phyloP scores from a whole-genome alignment of 768 basidiomycete genomes.

The Pholiota microspora region DNA sequence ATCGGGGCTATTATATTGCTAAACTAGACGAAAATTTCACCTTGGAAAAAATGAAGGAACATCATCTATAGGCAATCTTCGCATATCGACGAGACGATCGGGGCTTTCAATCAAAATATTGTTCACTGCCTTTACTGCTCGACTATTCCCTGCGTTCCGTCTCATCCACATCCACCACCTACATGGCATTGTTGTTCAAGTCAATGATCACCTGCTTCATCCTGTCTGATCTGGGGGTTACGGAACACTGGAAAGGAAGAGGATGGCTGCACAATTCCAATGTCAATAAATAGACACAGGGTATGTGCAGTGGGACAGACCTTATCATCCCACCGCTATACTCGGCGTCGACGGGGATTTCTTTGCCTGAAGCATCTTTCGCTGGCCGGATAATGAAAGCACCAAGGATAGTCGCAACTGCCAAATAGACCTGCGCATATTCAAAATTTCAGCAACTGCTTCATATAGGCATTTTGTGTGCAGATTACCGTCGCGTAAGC shows the following conservation, averaged over 20 bases:
- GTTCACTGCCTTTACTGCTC: no score
- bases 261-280: background rate
- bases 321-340: slow-evolving; percentile 1
- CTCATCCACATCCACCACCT: no score
- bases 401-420: background rate
- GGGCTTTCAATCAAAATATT: no score
- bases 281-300: no score
- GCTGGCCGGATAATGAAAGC: background rate
- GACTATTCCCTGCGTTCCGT: no score
- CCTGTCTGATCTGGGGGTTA: background rate
- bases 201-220: background rate
- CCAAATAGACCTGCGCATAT: background rate
- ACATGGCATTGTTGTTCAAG: no score
- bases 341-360: background rate
- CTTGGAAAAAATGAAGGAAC: no score
- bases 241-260: background rate
- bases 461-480: no score
- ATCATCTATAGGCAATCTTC: no score
- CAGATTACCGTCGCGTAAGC: background rate
- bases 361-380: slow-evolving; percentile 1
- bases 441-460: background rate
- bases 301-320: background rate
- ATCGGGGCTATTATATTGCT: no score
- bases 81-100: no score
- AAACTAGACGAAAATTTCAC: no score